phyloP scores from a whole-genome alignment of 176 grass and related monocot species.

The Ensete glaucum region DNA sequence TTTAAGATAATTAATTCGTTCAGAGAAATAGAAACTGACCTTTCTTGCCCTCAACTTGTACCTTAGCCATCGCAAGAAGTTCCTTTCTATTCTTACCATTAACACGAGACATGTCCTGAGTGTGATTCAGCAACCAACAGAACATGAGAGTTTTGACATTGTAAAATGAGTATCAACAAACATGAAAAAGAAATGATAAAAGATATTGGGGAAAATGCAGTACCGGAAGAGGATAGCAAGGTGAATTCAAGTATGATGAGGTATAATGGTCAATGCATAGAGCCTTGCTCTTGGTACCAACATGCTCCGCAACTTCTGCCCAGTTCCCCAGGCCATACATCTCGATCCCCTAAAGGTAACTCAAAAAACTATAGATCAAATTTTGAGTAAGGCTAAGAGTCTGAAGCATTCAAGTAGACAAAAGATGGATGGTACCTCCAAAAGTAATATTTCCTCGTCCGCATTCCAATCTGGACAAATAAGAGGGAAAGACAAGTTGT shows the following conservation, averaged over 20 bases:
- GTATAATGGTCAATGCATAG: constrained; percentile 98
- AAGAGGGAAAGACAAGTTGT: constrained; percentile 90
- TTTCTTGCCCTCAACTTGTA: constrained; percentile 93
- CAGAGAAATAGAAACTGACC: constrained; percentile 34
- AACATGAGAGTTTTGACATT: constrained; percentile 25
- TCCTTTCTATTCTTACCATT: constrained; percentile 98
- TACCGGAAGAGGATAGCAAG: constrained; percentile 98
- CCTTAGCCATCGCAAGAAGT: constrained; percentile 97
- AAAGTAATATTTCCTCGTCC: constrained; percentile 93
- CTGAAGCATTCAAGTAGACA: background rate
- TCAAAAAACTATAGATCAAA: constrained; percentile 17
- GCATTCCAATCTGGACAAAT: constrained; percentile 99
- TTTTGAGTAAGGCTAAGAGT: constrained; percentile 7
- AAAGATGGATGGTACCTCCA: constrained; percentile 50
- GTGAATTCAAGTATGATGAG: constrained; percentile 86
- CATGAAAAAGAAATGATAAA: constrained; percentile 16
- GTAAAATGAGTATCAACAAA: constrained; percentile 16
- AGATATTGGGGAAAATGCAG: background rate
- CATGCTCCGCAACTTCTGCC: constrained; percentile 92
- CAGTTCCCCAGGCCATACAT: constrained; percentile 99
- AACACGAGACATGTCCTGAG: constrained; percentile 89
- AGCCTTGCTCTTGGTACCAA: constrained; percentile 87
- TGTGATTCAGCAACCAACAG: constrained; percentile 6
- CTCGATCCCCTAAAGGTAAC: constrained; percentile 79
- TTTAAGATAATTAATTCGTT: background rate